phyloP scores from a whole-genome alignment of 2,329 filamentous ascomycete species.

The Plenodomus lindquistii region DNA sequence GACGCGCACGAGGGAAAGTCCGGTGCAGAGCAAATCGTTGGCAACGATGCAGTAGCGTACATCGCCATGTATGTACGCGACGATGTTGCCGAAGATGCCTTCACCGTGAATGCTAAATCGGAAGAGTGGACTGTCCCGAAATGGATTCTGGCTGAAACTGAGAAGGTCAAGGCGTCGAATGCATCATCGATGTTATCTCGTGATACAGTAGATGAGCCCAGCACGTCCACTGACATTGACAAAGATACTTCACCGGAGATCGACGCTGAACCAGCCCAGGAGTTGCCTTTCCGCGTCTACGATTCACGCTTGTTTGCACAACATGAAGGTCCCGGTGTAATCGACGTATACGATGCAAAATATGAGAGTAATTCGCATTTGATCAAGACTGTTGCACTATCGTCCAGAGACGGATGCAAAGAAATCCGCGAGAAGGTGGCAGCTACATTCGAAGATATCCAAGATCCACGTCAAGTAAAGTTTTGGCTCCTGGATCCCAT shows the following conservation, averaged over 20 bases:
- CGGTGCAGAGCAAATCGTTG: slow-evolving; percentile 41
- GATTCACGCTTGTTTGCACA: slow-evolving; percentile 38
- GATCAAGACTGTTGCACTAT: slow-evolving; percentile 26
- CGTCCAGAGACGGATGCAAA: slow-evolving; percentile 27
- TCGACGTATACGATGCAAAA: slow-evolving; percentile 38
- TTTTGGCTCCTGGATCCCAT: slow-evolving; percentile 46
- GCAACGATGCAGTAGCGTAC: slow-evolving; percentile 57
- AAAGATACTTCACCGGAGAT: neutral
- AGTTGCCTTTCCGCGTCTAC: slow-evolving; percentile 36
- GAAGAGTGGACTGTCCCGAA: slow-evolving; percentile 53
- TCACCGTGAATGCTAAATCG: slow-evolving; percentile 50
- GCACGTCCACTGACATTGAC: slow-evolving; percentile 7
- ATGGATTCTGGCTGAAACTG: slow-evolving; percentile 40
- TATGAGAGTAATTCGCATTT: slow-evolving; percentile 11
- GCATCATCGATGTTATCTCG: slow-evolving; percentile 17
- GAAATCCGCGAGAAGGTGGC: slow-evolving; percentile 39
- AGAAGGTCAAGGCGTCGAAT: slow-evolving; percentile 23
- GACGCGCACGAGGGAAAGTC: slow-evolving; percentile 55
- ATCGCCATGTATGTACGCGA: slow-evolving; percentile 60
- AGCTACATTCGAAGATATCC: slow-evolving; percentile 27
- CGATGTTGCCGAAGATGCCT: slow-evolving; percentile 46
- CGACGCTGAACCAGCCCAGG: slow-evolving; percentile 7
- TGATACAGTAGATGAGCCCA: slow-evolving; percentile 7
- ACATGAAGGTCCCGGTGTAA: slow-evolving; percentile 43
- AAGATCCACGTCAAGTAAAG: slow-evolving; percentile 45